phyloP scores from a whole-genome alignment of 1,284 basidiomycete genomes.

The Heliocybe sulcata region DNA sequence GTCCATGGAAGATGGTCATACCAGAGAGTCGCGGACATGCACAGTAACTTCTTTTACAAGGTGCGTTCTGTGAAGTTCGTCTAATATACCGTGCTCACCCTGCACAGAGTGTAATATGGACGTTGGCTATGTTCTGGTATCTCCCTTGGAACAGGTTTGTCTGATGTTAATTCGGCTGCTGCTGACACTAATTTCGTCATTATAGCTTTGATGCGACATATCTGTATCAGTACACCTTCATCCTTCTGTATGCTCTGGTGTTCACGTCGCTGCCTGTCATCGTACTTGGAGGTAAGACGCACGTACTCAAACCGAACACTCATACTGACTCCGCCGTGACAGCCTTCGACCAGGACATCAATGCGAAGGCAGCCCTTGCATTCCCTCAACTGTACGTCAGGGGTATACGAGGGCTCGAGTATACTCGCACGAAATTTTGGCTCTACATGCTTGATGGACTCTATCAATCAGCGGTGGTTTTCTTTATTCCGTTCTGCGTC shows the following conservation, averaged over 20 bases:
- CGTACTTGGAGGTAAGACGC: conserved; percentile 69
- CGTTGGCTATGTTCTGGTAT: conserved; percentile 92
- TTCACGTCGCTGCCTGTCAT: conserved; percentile 95
- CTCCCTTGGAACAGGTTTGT: conserved; percentile 79
- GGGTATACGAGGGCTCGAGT: conserved; percentile 89
- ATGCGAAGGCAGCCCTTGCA: conserved; percentile 83
- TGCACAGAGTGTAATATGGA: conserved; percentile 81
- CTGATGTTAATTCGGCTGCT: too few relatives aligned
- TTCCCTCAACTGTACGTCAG: conserved; percentile 93
- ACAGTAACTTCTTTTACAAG: conserved; percentile 98
- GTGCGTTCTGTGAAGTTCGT: conserved; percentile 25
- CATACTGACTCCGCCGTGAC: conserved; percentile 1
- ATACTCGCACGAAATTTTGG: conserved; percentile 92
- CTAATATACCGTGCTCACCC: background rate
- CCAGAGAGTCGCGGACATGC: conserved; percentile 94
- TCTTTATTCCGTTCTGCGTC: conserved; percentile 82
- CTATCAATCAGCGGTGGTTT: conserved; percentile 88
- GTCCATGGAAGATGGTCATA: conserved; percentile 98
- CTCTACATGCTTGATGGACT: conserved; percentile 91
- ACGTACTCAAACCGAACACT: background rate
- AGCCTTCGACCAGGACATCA: conserved; percentile 96
- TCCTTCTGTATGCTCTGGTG: conserved; percentile 84
- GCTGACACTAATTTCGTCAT: conserved; percentile 9
- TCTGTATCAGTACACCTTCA: conserved; percentile 93
- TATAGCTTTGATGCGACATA: conserved; percentile 89